phyloP scores from a whole-genome alignment of 371 early-diverging fungal species.

The Apophysomyces trapeziformis region DNA sequence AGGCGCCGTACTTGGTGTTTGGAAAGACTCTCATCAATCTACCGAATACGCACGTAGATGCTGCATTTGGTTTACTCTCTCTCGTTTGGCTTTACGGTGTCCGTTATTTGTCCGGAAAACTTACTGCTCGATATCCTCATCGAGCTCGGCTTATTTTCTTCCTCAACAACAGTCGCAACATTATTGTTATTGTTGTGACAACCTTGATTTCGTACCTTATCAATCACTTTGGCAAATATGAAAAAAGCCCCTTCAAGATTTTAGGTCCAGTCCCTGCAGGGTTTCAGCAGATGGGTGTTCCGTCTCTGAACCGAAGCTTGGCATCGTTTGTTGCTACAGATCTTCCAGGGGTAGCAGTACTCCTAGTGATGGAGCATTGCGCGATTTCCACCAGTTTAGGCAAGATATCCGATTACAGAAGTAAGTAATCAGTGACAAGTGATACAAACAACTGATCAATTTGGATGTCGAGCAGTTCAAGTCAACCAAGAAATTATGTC shows the following conservation, averaged over 20 bases:
- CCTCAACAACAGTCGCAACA: slow-evolving; percentile 67
- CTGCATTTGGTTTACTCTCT: slow-evolving; percentile 62
- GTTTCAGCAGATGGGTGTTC: slow-evolving; percentile 62
- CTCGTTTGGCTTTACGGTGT: slow-evolving; percentile 53
- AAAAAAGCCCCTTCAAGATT: slow-evolving; percentile 55
- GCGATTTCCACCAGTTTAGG: slow-evolving; percentile 83
- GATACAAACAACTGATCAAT: slow-evolving; percentile 2
- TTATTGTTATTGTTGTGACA: slow-evolving; percentile 76
- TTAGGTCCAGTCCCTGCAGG: slow-evolving; percentile 77
- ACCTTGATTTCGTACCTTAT: slow-evolving; percentile 74
- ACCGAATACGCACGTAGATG: slow-evolving; percentile 54
- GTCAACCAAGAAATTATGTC: slow-evolving; percentile 84
- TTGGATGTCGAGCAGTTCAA: slow-evolving; percentile 36
- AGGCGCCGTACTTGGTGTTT: slow-evolving; percentile 61
- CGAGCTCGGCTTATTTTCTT: slow-evolving; percentile 45
- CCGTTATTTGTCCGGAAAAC: slow-evolving; percentile 36
- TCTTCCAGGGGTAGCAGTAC: slow-evolving; percentile 70
- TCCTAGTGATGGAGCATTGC: slow-evolving; percentile 86
- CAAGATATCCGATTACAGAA: slow-evolving; percentile 60
- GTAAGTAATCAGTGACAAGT: slow-evolving; percentile 37
- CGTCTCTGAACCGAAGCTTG: slow-evolving; percentile 46
- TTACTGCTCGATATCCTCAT: slow-evolving; percentile 44
- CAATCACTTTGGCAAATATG: slow-evolving; percentile 44
- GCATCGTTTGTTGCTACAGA: slow-evolving; percentile 52
- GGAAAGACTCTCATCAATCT: slow-evolving; percentile 56